These are phyloP conservation scores for Trichoderma erinaceum DNA, from an alignment of 495 filamentous ascomycete genomes.

Conservation along the genomic window DNA sequence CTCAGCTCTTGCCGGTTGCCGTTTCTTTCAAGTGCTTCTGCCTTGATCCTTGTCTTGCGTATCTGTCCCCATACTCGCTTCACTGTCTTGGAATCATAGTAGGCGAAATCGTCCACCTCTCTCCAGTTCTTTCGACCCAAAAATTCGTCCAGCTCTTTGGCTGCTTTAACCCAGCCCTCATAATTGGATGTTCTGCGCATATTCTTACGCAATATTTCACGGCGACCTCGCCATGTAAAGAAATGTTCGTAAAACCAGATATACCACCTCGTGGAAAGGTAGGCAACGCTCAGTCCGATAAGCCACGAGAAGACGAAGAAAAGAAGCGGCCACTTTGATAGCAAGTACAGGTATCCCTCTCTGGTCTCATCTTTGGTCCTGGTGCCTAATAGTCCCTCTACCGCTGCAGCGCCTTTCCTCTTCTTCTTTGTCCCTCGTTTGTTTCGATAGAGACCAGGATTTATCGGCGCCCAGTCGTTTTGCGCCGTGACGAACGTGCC, in stretches of 20 bases:
- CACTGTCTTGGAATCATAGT: conserved; percentile 85
- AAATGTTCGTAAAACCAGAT: conserved; percentile 82
- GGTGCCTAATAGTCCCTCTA: conserved; percentile 30
- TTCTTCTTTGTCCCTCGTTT: conserved; percentile 24
- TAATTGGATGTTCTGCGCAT: conserved; percentile 68
- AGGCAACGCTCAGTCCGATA: conserved; percentile 56
- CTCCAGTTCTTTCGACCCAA: conserved; percentile 86
- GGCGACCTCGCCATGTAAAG: conserved; percentile 64
- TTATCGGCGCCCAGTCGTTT: conserved; percentile 81
- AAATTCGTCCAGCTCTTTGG: conserved; percentile 71
- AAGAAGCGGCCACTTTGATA: conserved; percentile 90
- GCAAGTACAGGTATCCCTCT: conserved; percentile 80
- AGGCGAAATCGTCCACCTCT: conserved; percentile 80
- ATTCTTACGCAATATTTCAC: conserved; percentile 60
- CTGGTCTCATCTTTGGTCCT: conserved; percentile 83
- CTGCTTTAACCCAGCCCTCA: conserved; percentile 71
- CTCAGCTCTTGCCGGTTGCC: conserved; percentile 17
- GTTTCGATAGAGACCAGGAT: conserved; percentile 54
- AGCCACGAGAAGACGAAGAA: conserved; percentile 76
- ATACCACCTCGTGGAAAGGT: conserved; percentile 78
- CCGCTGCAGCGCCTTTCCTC: conserved; percentile 20
- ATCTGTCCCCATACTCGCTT: conserved; percentile 69
- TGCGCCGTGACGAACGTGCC: conserved; percentile 58
- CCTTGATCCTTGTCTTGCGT: conserved; percentile 48
- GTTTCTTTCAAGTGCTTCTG: conserved; percentile 47